Conservation (phyloP, 805 yeast genomes). For the Candida pseudoglaebosa region DNA sequence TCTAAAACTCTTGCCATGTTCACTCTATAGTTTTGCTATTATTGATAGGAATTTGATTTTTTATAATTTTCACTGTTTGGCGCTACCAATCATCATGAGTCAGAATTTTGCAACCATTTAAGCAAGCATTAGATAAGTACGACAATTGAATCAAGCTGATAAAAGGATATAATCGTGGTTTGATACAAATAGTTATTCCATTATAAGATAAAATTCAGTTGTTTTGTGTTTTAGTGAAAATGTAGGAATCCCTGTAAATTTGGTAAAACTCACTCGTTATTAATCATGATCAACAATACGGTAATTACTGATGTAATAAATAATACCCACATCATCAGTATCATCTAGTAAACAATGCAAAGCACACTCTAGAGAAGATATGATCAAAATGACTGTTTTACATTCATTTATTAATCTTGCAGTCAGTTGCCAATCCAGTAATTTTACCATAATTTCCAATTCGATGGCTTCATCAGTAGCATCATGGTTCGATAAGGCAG, state of each 20-base stretch:
- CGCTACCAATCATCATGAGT: background rate
- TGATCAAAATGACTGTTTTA: constrained; percentile 54
- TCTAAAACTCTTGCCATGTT: constrained; percentile 30
- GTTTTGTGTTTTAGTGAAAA: too few species aligned
- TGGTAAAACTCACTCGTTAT: background rate
- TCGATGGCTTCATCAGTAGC: constrained; percentile 22
- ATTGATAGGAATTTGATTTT: too few species aligned
- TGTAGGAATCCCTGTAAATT: too few species aligned
- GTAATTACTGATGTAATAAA: constrained; percentile 53
- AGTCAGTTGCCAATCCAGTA: constrained; percentile 68
- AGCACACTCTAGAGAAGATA: constrained; percentile 55
- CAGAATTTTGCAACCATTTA: constrained; percentile 1
- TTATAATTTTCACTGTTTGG: background rate
- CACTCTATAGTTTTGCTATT: background rate
- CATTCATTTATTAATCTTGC: constrained; percentile 57
- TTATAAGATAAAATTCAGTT: too few species aligned
- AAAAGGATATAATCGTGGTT: too few species aligned
- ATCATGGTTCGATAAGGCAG: constrained; percentile 10
- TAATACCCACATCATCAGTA: constrained; percentile 58
- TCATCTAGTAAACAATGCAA: constrained; percentile 67
- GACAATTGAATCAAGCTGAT: background rate
- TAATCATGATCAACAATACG: constrained; percentile 3
- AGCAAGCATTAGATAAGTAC: too few species aligned
- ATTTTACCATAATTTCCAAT: constrained; percentile 45
- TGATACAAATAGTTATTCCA: too few species aligned